Evolutionary conservation across 2,329 filamentous ascomycete species (phyloP).

Genomic region (Teratosphaeria viscida): DNA sequence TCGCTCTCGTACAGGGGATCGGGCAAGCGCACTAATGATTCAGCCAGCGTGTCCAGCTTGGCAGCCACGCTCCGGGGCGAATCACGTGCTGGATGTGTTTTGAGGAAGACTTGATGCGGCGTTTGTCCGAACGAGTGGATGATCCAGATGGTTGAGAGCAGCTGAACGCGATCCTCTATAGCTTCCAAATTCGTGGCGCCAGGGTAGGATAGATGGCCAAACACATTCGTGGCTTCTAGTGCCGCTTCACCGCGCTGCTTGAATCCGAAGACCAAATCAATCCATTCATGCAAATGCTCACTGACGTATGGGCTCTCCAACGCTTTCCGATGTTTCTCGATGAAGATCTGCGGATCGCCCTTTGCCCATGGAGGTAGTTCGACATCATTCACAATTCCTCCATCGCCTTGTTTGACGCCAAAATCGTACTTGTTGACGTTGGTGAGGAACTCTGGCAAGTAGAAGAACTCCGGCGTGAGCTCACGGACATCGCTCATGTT

Average conservation of each 20-base stretch:
- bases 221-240: constrained; percentile 85
- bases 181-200: constrained; percentile 86
- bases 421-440: constrained; percentile 95
- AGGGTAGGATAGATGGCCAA: constrained; percentile 90
- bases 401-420: constrained; percentile 71
- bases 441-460: constrained; percentile 84
- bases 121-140: constrained; percentile 99
- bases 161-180: constrained; percentile 79
- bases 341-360: constrained; percentile 89
- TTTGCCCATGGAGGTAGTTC: constrained; percentile 93
- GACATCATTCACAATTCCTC: constrained; percentile 72
- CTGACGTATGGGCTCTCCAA: constrained; percentile 89
- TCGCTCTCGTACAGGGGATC: constrained; percentile 66
- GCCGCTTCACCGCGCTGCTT: constrained; percentile 92
- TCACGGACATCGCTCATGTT: constrained; percentile 94
- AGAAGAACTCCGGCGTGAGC: constrained; percentile 94
- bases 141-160: constrained; percentile 81
- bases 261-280: constrained; percentile 86
- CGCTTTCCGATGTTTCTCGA: constrained; percentile 89
- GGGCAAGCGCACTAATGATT: constrained; percentile 65
- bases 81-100: constrained; percentile 64
- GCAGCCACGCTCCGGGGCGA: constrained; percentile 48
- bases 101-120: constrained; percentile 83
- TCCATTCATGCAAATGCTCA: constrained; percentile 83
- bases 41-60: constrained; percentile 67